Evolutionary conservation across 2,329 filamentous ascomycete genomes (phyloP).

Genomic region (Pestalotiopsis fici): DNA sequence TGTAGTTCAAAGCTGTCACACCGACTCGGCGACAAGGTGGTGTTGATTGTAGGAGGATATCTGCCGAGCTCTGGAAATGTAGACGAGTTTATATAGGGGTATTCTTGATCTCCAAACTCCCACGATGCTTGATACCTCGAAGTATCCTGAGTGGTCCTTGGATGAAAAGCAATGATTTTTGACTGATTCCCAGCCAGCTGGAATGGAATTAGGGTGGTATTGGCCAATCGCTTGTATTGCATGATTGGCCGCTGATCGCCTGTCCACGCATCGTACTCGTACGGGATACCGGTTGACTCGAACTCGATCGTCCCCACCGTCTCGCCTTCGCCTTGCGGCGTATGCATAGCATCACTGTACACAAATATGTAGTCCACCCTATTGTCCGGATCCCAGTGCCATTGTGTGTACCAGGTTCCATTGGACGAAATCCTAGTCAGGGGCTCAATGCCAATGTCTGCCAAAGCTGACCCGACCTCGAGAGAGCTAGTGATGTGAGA

Average conservation of each 20-base stretch:
- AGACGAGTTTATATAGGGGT: background rate
- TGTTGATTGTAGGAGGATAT: background rate
- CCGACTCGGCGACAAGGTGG: background rate
- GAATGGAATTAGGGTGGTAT: background rate
- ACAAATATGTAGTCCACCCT: background rate
- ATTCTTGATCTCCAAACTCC: background rate
- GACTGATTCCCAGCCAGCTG: background rate
- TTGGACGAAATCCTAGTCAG: background rate
- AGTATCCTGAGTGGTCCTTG: background rate
- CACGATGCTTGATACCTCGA: background rate
- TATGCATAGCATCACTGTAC: background rate
- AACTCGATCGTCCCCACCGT: background rate
- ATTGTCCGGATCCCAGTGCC: background rate
- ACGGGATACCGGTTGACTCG: background rate
- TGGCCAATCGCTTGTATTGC: background rate
- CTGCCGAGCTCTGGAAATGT: background rate
- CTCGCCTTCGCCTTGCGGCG: background rate
- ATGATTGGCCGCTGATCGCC: background rate
- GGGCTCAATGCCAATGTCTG: background rate
- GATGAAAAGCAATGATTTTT: background rate
- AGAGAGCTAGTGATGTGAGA: background rate
- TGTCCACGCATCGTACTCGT: background rate
- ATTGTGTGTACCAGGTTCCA: background rate
- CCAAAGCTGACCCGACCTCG: background rate
- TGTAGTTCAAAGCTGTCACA: background rate